Conservation (phyloP, 441 rosid genomes). For the Populus hybrid region DNA sequence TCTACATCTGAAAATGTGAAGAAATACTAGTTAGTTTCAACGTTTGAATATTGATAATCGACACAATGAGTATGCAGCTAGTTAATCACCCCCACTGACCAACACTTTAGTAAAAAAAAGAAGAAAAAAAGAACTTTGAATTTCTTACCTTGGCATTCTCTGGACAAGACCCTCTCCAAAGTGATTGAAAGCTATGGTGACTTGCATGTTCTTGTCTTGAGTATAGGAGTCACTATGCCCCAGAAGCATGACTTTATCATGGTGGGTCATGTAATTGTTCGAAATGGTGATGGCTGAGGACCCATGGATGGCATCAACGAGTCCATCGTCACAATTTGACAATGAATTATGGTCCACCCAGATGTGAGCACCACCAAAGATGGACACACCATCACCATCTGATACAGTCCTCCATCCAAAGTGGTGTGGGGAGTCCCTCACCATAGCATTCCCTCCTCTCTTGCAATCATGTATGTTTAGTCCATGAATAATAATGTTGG, state of each 20-base stretch:
- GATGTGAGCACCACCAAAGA: conserved; percentile 83
- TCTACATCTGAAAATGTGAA: conserved; percentile 45
- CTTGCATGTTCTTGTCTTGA: conserved; percentile 40
- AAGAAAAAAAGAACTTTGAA: not conserved
- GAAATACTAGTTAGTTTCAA: not conserved
- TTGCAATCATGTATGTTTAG: conserved; percentile 86
- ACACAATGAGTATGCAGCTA: not conserved
- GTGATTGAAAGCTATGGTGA: conserved; percentile 74
- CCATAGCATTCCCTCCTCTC: conserved; percentile 78
- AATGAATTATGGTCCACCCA: conserved; percentile 94
- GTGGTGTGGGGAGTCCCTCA: conserved; percentile 74
- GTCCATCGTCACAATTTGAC: conserved; percentile 76
- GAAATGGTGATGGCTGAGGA: conserved; percentile 91
- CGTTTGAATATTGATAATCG: not conserved
- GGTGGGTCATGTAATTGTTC: conserved; percentile 88
- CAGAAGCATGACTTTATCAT: conserved; percentile 82
- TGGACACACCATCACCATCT: conserved; percentile 91
- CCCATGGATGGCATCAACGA: conserved; percentile 77
- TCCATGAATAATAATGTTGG: conserved; percentile 83
- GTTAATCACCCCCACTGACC: not conserved
- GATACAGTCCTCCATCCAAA: conserved; percentile 77
- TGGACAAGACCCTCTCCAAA: conserved; percentile 95
- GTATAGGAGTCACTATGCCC: conserved; percentile 83
- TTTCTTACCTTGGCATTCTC: conserved; percentile 80
- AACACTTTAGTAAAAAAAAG: not conserved